These are phyloP conservation scores for Lentinula novae-zelandiae DNA, from an alignment of 1,284 basidiomycete species.

Conservation along the genomic window DNA sequence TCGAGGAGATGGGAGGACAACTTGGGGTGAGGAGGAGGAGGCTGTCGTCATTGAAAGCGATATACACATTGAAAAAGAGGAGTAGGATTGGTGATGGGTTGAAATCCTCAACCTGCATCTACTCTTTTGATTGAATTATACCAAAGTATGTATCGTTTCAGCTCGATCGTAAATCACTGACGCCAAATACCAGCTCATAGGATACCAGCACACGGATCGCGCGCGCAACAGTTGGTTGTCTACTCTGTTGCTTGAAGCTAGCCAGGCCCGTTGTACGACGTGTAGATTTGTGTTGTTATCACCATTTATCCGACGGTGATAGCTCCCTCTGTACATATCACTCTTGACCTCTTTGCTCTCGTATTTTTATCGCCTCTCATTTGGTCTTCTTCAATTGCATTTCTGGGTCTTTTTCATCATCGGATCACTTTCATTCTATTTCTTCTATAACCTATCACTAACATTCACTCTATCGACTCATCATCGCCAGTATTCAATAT, in stretches of 20 bases:
- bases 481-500: background rate
- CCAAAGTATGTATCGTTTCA: background rate
- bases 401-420: background rate
- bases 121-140: background rate
- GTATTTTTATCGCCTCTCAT: background rate
- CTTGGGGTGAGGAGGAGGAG: background rate
- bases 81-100: background rate
- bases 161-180: background rate
- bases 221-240: background rate
- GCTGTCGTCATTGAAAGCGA: background rate
- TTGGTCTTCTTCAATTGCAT: background rate
- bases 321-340: background rate
- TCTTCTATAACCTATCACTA: background rate
- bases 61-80: background rate
- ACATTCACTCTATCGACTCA: background rate
- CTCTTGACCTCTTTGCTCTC: background rate
- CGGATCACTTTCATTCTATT: background rate
- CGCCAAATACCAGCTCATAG: background rate
- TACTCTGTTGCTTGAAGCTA: background rate
- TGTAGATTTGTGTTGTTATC: background rate
- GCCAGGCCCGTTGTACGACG: constrained; percentile 2
- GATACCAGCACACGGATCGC: background rate
- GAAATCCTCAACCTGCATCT: background rate
- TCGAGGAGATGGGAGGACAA: background rate
- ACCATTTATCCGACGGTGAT: too few species aligned